Base-by-base conservation (phyloP, 305 asterid genomes). In the Solanum hybrid region DNA sequence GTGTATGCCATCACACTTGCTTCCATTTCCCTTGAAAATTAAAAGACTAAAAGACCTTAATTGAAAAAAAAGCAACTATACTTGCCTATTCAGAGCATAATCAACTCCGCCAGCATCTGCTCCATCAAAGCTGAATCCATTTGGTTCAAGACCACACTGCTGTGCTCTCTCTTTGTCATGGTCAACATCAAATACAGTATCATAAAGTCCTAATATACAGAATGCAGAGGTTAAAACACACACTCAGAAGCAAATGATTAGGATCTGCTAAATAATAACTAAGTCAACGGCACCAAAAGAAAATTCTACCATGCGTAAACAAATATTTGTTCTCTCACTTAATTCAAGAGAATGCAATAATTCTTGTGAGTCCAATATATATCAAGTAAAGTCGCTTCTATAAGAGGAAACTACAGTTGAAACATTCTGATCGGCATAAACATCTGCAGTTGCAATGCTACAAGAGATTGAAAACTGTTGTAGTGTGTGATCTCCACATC, bases 81-180 rank as follows among this genome's bases (percentile, higher is more conserved):
- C 91, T 91, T 93, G 96, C 99, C 99, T 95, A 90, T 98, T 95
- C 73, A 97, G 96, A 89, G 99, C 99, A 93, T 97, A 96, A 93
- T 98, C 99, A 72, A 98, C 97, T 39, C 99, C 99, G 79, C 94
- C 96, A 75, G 95, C 95, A 94, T 98, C 99, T 45, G 99, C 99
- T 82, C 99, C 99, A 61, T 98, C 99, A 88, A 98, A 98, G 91
- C 87, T 97, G 91, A 98, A 98, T 89, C 99, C 99, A 90, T 98
- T 98, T 36, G 99, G 97, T 90, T 95, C 97, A 91, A 98, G 95
- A 79, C 98, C 98, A 68, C 87, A 38, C 38, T 94, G 95, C 91
- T 93, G 91, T 79, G 99, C 99, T 95, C 99, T 93, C 91, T 95
- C 98, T 90, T 90, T 91, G 89, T 96, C 99, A 89, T 98, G 96